These are phyloP conservation scores for Nakaseomyces uthaithaninus DNA, from an alignment of 1,139 yeast species.

Conservation along the genomic window DNA sequence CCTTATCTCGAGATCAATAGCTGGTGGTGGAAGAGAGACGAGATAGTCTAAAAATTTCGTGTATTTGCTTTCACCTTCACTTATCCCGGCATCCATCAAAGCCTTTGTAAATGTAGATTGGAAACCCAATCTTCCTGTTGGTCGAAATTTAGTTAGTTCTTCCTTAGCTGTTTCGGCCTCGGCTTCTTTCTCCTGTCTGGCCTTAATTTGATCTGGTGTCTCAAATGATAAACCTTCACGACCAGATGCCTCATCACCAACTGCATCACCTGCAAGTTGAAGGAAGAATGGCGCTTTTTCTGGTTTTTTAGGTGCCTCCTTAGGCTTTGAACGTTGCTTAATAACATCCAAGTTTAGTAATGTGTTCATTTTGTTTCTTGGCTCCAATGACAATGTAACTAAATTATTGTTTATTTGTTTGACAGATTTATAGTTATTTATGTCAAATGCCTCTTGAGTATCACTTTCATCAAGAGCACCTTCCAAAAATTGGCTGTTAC, in stretches of 20 bases:
- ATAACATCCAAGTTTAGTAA: constrained; percentile 76
- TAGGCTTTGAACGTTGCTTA: constrained; percentile 80
- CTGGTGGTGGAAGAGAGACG: constrained; percentile 63
- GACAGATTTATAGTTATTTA: constrained; percentile 42
- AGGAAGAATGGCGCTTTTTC: constrained; percentile 78
- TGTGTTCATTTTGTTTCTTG: constrained; percentile 72
- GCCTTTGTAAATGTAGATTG: constrained; percentile 70
- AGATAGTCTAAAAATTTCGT: constrained; percentile 47
- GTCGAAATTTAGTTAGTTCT: constrained; percentile 28
- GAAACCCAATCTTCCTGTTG: constrained; percentile 36
- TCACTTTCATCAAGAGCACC: constrained; percentile 52
- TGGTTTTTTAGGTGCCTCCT: constrained; percentile 81
- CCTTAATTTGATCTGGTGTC: constrained; percentile 16
- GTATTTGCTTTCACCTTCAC: constrained; percentile 34
- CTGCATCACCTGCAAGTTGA: constrained; percentile 52
- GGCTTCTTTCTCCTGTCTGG: constrained; percentile 13
- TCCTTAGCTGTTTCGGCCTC: constrained; percentile 21
- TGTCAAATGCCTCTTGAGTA: constrained; percentile 24
- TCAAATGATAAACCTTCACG: constrained; percentile 42
- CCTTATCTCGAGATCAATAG: constrained; percentile 78
- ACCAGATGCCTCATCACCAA: constrained; percentile 61
- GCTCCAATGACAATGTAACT: constrained; percentile 66
- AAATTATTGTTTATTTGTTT: constrained; percentile 59
- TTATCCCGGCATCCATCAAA: constrained; percentile 37
- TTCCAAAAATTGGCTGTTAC: constrained; percentile 65